Evolutionary conservation across 768 basidiomycete genomes (phyloP), one percentile per base, ranked within the genome.

Genomic region (Phaeotremella fagi): DNA sequence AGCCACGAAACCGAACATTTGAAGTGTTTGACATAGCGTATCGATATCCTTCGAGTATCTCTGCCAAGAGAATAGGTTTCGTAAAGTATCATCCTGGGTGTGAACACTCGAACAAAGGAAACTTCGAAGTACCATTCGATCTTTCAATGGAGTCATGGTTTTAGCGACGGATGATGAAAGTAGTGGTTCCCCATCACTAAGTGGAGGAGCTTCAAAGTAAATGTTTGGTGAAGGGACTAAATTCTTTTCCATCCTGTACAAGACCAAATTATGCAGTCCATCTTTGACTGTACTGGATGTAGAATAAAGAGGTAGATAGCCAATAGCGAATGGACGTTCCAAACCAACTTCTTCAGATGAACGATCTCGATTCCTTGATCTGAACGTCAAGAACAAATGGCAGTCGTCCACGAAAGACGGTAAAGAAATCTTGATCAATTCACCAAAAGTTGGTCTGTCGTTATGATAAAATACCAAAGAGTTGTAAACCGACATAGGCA

Each of bases 381-480:
- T 83, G 75, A 97, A 92, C 0, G 89, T 89, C 77, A 98, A 88
- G 80, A 94, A 97, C 14, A 98, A 76, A 69, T 97, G 94, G 83
- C 88, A 91, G 36, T 83, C 80, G 14, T 18, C 14, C 6, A 82
- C 81, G 7, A 83, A 78, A 12, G 79, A 75, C 20, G 88, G 86
- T 7, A 98, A 74, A 56, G 82, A 80, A 15, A 98, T 77, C 73
- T 98, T 98, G 75, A 97, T 81, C 43, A 97, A 81, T 74, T 98
- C 94, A 29, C 89, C 88, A 71, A 85, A 98, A 1, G 89, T 94
- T 1, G 94, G 94, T 60, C 86, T 83, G 57, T 83, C 86, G 68
- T 86, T 94, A 29, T 86, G 82, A 58, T 85, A 81, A 75, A 94
- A 94, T 29, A 97, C 88, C 78, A 92, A 85, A 9, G 92, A 95